A percentile compares a stretch with the other conserved stretches of the same genome.
Conservation (phyloP, 2,329 filamentous ascomycete genomes). For the Leptodontidium sp. region DNA sequence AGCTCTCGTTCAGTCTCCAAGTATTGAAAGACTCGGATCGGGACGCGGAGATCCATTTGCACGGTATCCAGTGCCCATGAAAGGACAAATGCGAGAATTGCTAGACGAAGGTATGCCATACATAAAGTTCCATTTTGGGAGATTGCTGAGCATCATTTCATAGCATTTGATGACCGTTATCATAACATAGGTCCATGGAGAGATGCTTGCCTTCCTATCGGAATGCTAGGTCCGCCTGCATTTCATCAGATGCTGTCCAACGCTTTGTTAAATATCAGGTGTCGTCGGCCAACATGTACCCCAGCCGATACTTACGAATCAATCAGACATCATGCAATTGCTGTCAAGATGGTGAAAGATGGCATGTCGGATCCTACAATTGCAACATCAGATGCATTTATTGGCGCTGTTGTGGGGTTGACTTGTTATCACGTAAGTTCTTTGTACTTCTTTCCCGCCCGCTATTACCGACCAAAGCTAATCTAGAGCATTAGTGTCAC, state of each 20-base stretch:
- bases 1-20: background rate
- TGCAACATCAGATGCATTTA: slow-evolving; percentile 26
- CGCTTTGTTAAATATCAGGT: slow-evolving; percentile 23
- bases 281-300: background rate
- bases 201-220: slow-evolving; percentile 29
- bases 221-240: slow-evolving; percentile 25
- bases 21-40: slow-evolving; percentile 25
- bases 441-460: background rate
- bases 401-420: slow-evolving; percentile 28
- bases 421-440: slow-evolving; percentile 31
- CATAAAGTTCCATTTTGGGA: background rate
- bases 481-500: slow-evolving; percentile 1
- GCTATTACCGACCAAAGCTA: background rate
- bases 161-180: slow-evolving; percentile 32
- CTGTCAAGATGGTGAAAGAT: slow-evolving; percentile 25
- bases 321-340: slow-evolving; percentile 25
- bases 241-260: slow-evolving; percentile 32
- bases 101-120: slow-evolving; percentile 29
- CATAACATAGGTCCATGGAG: slow-evolving; percentile 27
- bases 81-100: slow-evolving; percentile 22
- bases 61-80: slow-evolving; percentile 29
- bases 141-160: background rate
- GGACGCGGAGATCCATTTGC: slow-evolving; percentile 33
- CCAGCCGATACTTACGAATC: slow-evolving; percentile 22
- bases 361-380: slow-evolving; percentile 10